Percentiles rank a stretch among this genome's conserved stretches.
These are phyloP conservation scores for Penicillium sp. DNA, from an alignment of 2,329 filamentous ascomycete genomes.

Conservation along the genomic window DNA sequence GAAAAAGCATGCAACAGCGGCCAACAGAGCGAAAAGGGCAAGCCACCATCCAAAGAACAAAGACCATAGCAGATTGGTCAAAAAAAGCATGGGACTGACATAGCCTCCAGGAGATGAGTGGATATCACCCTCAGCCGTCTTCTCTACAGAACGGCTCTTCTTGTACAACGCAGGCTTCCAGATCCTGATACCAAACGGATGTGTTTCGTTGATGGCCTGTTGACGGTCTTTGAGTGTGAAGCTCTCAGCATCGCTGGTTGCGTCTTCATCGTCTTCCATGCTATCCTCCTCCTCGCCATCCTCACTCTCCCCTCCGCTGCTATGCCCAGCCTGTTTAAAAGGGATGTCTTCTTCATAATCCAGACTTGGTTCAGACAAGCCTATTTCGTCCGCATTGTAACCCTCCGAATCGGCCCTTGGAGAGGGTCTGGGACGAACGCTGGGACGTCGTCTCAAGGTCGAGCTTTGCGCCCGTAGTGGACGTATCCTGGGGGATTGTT, in stretches of 20 bases:
- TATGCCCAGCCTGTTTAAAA: slow-evolving; percentile 30
- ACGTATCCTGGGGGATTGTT: slow-evolving; percentile 35
- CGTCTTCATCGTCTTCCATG: slow-evolving; percentile 56
- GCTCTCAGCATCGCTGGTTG: slow-evolving; percentile 88
- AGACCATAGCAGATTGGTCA: slow-evolving; percentile 91
- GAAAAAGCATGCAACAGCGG: slow-evolving; percentile 73
- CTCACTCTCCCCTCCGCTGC: slow-evolving; percentile 22
- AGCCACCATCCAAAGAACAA: slow-evolving; percentile 96
- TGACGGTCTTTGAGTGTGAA: slow-evolving; percentile 97
- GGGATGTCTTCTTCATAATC: slow-evolving; percentile 20
- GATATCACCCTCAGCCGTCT: slow-evolving; percentile 93
- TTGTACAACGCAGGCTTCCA: slow-evolving; percentile 99
- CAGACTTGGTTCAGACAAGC: slow-evolving; percentile 30
- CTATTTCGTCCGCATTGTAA: slow-evolving; percentile 39
- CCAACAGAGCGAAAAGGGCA: slow-evolving; percentile 68
- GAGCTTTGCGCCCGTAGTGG: slow-evolving; percentile 36
- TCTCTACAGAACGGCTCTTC: slow-evolving; percentile 92
- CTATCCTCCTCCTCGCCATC: slow-evolving; percentile 44
- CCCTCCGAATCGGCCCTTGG: slow-evolving; percentile 37
- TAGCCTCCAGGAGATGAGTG: slow-evolving; percentile 88
- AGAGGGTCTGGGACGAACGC: slow-evolving; percentile 31
- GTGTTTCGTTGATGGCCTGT: slow-evolving; percentile 96
- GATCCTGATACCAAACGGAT: slow-evolving; percentile 96
- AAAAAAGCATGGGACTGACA: slow-evolving; percentile 77
- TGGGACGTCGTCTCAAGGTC: slow-evolving; percentile 41